phyloP scores from a whole-genome alignment of 768 basidiomycete species.

The Suillus alpinus region DNA sequence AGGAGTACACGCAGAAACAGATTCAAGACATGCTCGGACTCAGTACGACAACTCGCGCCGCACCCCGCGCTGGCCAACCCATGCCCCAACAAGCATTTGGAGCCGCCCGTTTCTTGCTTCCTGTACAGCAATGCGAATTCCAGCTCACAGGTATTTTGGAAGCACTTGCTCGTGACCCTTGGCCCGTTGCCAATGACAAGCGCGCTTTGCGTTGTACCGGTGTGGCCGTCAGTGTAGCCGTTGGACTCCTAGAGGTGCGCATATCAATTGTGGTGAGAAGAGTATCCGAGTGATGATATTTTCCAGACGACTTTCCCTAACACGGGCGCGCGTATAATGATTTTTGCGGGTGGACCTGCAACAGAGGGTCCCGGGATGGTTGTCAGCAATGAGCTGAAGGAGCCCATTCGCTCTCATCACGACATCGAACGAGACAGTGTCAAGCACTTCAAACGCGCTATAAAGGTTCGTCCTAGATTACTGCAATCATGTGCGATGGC shows the following conservation, averaged over 20 bases:
- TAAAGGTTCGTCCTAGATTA: constrained; percentile 61
- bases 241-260: constrained; percentile 82
- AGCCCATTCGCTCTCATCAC: constrained; percentile 97
- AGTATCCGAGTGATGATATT: background rate
- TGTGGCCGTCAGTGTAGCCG: constrained; percentile 89
- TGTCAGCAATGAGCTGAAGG: constrained; percentile 91
- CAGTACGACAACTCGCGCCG: constrained; percentile 60
- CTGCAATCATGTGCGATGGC: background rate
- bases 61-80: constrained; percentile 83
- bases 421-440: constrained; percentile 96
- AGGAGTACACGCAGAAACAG: constrained; percentile 94
- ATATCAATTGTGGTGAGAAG: background rate
- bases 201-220: constrained; percentile 93
- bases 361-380: constrained; percentile 98
- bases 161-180: constrained; percentile 83
- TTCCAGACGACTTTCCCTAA: constrained; percentile 83
- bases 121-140: constrained; percentile 91
- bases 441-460: constrained; percentile 95
- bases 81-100: constrained; percentile 79
- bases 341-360: constrained; percentile 92
- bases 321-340: constrained; percentile 94
- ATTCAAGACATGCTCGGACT: constrained; percentile 98
- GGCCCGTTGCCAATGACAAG: constrained; percentile 96
- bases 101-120: constrained; percentile 88
- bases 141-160: constrained; percentile 94